Percentiles rank a stretch among this genome's conserved stretches.
Conservation (phyloP, 2,329 filamentous ascomycete species). For the Fulvia fulva region DNA sequence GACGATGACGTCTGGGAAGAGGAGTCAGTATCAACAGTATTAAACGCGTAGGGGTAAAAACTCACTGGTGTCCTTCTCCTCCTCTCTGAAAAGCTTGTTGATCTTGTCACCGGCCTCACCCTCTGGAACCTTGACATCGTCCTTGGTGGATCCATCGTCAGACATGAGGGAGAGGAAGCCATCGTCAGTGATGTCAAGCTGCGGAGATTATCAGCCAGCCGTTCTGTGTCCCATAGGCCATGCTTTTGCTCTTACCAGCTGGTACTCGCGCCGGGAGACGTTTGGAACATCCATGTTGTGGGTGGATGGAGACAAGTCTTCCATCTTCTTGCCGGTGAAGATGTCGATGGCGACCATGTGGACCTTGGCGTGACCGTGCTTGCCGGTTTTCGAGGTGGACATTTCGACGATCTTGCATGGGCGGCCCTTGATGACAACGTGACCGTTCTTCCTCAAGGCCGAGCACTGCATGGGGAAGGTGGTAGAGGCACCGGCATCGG, state of each 20-base stretch:
- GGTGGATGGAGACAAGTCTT: constrained; percentile 98
- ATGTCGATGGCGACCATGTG: constrained; percentile 97
- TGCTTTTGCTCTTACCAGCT: constrained; percentile 67
- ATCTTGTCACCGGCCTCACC: constrained; percentile 87
- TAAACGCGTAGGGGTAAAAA: constrained; percentile 32
- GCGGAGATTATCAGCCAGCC: constrained; percentile 20
- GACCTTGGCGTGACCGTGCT: constrained; percentile 99
- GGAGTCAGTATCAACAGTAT: constrained; percentile 18
- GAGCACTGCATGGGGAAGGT: constrained; percentile 99
- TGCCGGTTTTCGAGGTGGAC: constrained; percentile 99
- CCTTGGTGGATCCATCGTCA: constrained; percentile 81
- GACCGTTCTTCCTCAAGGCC: constrained; percentile 98
- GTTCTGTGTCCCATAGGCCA: background rate
- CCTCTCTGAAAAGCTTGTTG: constrained; percentile 68
- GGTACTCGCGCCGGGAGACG: constrained; percentile 84
- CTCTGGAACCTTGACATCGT: constrained; percentile 91
- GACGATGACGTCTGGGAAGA: constrained; percentile 71
- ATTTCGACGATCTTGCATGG: constrained; percentile 99
- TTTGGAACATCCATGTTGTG: constrained; percentile 96
- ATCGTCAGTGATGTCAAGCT: constrained; percentile 93
- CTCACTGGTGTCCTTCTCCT: constrained; percentile 94
- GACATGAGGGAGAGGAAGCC: constrained; percentile 92
- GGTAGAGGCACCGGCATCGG: constrained; percentile 90
- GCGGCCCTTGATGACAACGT: constrained; percentile 96
- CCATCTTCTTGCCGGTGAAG: constrained; percentile 99